phyloP scores from a whole-genome alignment of 345 rosid species.

The Crucihimalaya himalaica region DNA sequence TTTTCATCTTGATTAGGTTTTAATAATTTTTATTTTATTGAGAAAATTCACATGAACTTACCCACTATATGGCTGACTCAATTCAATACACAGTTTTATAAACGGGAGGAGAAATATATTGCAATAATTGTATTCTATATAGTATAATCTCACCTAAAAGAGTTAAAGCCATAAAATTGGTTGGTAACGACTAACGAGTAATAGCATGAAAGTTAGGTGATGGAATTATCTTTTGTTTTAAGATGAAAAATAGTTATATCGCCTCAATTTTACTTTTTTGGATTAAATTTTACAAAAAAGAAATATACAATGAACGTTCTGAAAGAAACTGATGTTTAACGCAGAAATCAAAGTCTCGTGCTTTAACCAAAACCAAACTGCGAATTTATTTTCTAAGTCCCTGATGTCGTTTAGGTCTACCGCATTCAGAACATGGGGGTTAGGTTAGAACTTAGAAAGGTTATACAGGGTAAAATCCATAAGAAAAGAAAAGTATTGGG shows the following conservation, averaged over 20 bases:
- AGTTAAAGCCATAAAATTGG: conserved; percentile 16
- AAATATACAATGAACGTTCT: background rate
- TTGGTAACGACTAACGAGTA: conserved; percentile 26
- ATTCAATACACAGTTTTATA: background rate
- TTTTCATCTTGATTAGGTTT: background rate
- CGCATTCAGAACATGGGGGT: background rate
- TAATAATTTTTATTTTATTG: background rate
- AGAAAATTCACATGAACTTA: background rate
- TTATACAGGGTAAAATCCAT: background rate
- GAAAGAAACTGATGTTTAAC: background rate
- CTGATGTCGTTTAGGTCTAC: background rate
- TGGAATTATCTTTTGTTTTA: background rate
- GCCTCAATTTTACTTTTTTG: background rate
- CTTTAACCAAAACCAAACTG: background rate
- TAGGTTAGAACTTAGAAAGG: too few relatives aligned
- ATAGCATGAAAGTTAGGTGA: conserved; percentile 24
- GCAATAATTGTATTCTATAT: background rate
- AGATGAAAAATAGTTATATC: background rate
- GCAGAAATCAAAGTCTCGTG: conserved; percentile 20
- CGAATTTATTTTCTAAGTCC: background rate
- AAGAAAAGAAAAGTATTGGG: conserved; percentile 10
- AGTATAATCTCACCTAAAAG: conserved; percentile 15
- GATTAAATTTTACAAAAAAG: background rate
- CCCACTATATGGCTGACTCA: background rate
- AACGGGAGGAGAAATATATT: background rate